Evolutionary conservation across 179 eudicot genomes (phyloP).

Genomic region (Camellia oleifera): DNA sequence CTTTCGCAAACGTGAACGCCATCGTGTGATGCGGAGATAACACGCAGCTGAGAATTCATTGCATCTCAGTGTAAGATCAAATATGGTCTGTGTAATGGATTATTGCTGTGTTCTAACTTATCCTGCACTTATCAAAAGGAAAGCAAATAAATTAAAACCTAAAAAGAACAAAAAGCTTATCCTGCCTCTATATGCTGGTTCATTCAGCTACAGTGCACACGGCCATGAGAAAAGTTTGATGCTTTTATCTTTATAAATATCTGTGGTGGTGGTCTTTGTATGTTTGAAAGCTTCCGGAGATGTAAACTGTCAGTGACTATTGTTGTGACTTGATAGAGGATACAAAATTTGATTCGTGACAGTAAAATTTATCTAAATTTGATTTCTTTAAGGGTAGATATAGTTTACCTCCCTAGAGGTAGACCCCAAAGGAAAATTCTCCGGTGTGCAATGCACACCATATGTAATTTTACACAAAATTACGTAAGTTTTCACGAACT

Average conservation of each 20-base stretch:
- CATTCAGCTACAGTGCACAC: background rate
- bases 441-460: too few species aligned
- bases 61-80: background rate
- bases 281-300: background rate
- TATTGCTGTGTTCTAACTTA: background rate
- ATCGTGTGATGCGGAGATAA: constrained; percentile 85
- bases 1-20: constrained; percentile 89
- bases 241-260: background rate
- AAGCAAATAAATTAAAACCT: background rate
- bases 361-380: too few species aligned
- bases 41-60: background rate
- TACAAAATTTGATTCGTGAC: too few species aligned
- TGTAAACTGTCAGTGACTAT: background rate
- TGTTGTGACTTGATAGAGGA: background rate
- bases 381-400: too few species aligned
- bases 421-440: too few species aligned
- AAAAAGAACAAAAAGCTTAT: background rate
- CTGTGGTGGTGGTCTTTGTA: background rate
- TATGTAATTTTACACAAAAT: too few species aligned
- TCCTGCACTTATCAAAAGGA: background rate
- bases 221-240: background rate
- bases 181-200: background rate
- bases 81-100: background rate
- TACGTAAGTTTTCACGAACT: too few species aligned
- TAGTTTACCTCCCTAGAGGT: too few species aligned